phyloP scores from a whole-genome alignment of 768 basidiomycete genomes.

The Phylloporus sp. region DNA sequence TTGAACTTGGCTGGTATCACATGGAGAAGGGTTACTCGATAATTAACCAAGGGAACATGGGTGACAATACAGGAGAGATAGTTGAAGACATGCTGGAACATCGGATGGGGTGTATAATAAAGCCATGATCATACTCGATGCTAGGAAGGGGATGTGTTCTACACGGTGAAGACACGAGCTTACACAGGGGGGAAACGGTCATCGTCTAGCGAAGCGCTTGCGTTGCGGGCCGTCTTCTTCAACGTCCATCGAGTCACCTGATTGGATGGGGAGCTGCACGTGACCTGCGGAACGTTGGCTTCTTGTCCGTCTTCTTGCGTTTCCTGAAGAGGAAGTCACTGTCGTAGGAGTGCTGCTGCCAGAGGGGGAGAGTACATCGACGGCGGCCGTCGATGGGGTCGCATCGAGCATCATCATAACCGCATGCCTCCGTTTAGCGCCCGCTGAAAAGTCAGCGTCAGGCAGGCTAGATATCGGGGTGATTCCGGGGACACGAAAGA shows the following conservation, averaged over 20 bases:
- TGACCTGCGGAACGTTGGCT: slow-evolving; percentile 39
- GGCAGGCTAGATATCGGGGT: slow-evolving; percentile 30
- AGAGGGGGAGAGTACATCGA: slow-evolving; percentile 35
- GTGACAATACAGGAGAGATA: slow-evolving; percentile 12
- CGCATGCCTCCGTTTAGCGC: slow-evolving; percentile 71
- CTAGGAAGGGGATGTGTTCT: slow-evolving; percentile 1
- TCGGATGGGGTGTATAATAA: slow-evolving; percentile 15
- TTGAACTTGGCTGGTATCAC: background rate
- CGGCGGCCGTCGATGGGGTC: slow-evolving; percentile 35
- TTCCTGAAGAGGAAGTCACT: slow-evolving; percentile 23
- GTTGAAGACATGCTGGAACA: slow-evolving; percentile 1
- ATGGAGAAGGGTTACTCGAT: slow-evolving; percentile 9
- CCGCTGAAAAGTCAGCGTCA: slow-evolving; percentile 39
- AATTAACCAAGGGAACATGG: slow-evolving; percentile 8
- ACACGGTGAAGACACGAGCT: slow-evolving; percentile 1
- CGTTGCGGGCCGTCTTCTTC: slow-evolving; percentile 74
- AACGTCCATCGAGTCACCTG: slow-evolving; percentile 60
- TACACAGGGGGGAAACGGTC: background rate
- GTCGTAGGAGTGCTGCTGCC: slow-evolving; percentile 27
- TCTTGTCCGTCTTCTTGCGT: slow-evolving; percentile 51
- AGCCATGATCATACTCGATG: slow-evolving; percentile 9
- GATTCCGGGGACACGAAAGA: slow-evolving; percentile 24
- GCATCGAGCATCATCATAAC: slow-evolving; percentile 76
- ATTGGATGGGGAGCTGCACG: slow-evolving; percentile 38
- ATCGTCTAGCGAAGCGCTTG: slow-evolving; percentile 68